A percentile compares a stretch with the other conserved stretches of the same genome.
These are phyloP conservation scores for Fusarium aywerte DNA, from an alignment of 2,329 filamentous ascomycete species.

Conservation along the genomic window DNA sequence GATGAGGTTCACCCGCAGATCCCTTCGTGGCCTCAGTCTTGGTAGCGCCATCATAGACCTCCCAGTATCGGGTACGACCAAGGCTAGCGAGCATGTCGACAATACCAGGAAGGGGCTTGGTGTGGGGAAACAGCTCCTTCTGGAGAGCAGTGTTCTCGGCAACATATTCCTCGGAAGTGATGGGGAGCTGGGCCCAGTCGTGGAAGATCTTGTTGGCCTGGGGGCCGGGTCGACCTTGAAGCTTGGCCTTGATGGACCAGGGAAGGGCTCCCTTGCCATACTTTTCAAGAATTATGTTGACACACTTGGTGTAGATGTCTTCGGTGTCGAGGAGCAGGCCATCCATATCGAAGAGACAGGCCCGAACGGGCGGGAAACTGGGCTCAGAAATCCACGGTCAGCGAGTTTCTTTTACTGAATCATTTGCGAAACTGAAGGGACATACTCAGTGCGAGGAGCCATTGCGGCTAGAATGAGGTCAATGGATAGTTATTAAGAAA, in stretches of 20 bases:
- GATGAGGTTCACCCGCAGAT: conserved; percentile 43
- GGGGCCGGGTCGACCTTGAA: conserved; percentile 70
- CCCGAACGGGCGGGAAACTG: conserved; percentile 82
- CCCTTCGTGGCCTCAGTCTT: conserved; percentile 33
- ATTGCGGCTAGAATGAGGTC: conserved; percentile 44
- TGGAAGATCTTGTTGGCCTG: conserved; percentile 67
- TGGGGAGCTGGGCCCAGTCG: conserved; percentile 87
- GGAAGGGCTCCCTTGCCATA: conserved; percentile 81
- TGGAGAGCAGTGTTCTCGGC: conserved; percentile 72
- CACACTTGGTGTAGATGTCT: conserved; percentile 85
- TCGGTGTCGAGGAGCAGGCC: conserved; percentile 94
- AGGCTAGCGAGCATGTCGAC: conserved; percentile 72
- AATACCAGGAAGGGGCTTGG: conserved; percentile 84
- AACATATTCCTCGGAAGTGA: conserved; percentile 74
- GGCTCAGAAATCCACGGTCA: conserved; percentile 15
- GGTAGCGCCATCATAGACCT: conserved; percentile 48
- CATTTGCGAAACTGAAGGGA: conserved; percentile 2
- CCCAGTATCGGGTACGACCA: conserved; percentile 62
- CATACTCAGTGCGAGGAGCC: conserved; percentile 59
- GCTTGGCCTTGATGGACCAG: conserved; percentile 92
- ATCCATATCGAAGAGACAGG: conserved; percentile 99
- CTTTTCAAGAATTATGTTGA: conserved; percentile 82
- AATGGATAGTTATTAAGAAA: not conserved
- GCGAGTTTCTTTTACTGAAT: not conserved
- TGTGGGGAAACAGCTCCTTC: conserved; percentile 74